Conservation (phyloP, 306 rosid genomes). For the Prunus salicina region DNA sequence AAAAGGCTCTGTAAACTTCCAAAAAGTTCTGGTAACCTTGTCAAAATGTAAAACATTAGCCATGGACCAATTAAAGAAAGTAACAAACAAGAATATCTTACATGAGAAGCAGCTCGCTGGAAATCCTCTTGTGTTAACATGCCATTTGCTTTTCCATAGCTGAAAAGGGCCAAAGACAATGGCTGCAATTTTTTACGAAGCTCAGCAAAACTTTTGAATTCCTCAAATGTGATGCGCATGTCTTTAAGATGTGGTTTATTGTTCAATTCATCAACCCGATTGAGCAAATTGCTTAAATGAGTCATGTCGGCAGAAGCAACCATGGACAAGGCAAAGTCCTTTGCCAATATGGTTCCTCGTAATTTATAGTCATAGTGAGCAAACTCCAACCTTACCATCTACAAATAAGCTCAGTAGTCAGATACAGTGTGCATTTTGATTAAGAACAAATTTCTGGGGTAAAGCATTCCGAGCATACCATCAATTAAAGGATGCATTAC, state of each 20-base stretch:
- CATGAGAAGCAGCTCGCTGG: slow-evolving; percentile 82
- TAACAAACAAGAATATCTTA: slow-evolving; percentile 26
- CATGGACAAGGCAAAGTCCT: slow-evolving; percentile 90
- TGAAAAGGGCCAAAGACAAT: slow-evolving; percentile 76
- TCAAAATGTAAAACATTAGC: neutral
- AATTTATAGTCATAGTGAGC: slow-evolving; percentile 78
- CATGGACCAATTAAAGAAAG: neutral
- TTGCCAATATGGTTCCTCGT: slow-evolving; percentile 62
- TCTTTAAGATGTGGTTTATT: slow-evolving; percentile 48
- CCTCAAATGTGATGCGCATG: slow-evolving; percentile 62
- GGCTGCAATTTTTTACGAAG: slow-evolving; percentile 66
- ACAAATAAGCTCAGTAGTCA: slow-evolving; percentile 18
- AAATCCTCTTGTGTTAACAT: slow-evolving; percentile 64
- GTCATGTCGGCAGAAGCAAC: slow-evolving; percentile 81
- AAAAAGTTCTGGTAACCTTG: too few relatives aligned
- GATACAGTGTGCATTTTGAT: slow-evolving; percentile 13
- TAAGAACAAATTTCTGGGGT: slow-evolving; percentile 11
- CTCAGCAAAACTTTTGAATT: slow-evolving; percentile 73
- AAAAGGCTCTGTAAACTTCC: neutral
- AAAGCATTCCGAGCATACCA: neutral
- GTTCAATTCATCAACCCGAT: slow-evolving; percentile 51
- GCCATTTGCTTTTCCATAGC: slow-evolving; percentile 79
- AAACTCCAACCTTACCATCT: slow-evolving; percentile 81
- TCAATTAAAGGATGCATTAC: neutral
- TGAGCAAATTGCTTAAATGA: slow-evolving; percentile 59